phyloP scores from a whole-genome alignment of 768 basidiomycete species.

The Termitomyces sp. region DNA sequence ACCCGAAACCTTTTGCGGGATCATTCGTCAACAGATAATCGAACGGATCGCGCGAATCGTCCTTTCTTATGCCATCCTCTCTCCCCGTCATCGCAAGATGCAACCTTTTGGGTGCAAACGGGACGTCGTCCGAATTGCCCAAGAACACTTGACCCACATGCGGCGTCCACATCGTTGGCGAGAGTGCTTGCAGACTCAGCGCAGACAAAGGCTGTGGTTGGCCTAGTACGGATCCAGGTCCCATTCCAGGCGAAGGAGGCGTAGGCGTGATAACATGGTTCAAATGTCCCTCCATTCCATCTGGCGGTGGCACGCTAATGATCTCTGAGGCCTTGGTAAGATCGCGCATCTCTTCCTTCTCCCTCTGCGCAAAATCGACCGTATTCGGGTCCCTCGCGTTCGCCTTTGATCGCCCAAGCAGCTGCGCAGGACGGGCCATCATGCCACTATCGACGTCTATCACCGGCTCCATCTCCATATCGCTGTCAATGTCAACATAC shows the following conservation, averaged over 20 bases:
- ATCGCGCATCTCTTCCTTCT: constrained; percentile 88
- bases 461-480: constrained; percentile 15
- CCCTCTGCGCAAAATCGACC: constrained; percentile 76
- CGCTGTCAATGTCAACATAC: constrained; percentile 7
- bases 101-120: constrained; percentile 28
- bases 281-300: constrained; percentile 5
- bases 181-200: constrained; percentile 19
- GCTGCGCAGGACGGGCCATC: neutral
- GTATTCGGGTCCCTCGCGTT: constrained; percentile 42
- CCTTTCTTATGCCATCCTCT: neutral
- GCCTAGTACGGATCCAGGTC: neutral
- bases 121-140: constrained; percentile 83
- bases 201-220: constrained; percentile 1
- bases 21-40: constrained; percentile 36
- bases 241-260: neutral
- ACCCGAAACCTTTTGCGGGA: constrained; percentile 53
- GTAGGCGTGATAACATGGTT: neutral
- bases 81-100: constrained; percentile 15
- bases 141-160: constrained; percentile 66
- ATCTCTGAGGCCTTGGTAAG: constrained; percentile 82
- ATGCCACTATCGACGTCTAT: constrained; percentile 13
- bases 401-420: neutral
- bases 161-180: constrained; percentile 47
- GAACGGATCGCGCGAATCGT: constrained; percentile 34
- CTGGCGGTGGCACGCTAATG: constrained; percentile 26